Percentiles rank a stretch among this genome's conserved stretches.
Conservation (phyloP, 129 eudicot species). For the Lactuca saligna region DNA sequence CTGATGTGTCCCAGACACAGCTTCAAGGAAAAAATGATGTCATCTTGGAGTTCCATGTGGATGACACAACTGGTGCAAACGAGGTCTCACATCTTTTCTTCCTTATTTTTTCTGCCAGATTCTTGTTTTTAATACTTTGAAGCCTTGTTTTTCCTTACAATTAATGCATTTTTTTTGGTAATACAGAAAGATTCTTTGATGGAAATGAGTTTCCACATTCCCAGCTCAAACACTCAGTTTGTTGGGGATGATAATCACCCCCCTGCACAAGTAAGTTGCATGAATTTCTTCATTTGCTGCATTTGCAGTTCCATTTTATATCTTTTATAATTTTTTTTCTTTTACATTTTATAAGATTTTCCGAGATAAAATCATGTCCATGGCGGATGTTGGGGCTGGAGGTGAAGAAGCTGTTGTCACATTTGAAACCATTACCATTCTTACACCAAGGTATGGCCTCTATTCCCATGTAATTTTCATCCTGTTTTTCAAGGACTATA, state of each 20-base stretch:
- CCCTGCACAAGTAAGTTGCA: conserved; percentile 71
- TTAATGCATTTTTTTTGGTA: conserved; percentile 1
- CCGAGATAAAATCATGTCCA: conserved; percentile 69
- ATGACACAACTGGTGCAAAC: conserved; percentile 96
- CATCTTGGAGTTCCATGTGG: conserved; percentile 94
- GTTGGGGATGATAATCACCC: conserved; percentile 96
- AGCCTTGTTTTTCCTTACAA: background rate
- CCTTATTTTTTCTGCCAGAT: background rate
- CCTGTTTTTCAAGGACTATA: background rate
- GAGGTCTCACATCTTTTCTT: conserved; percentile 51
- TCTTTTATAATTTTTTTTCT: background rate
- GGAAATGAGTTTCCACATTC: conserved; percentile 96
- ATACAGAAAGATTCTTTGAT: conserved; percentile 92
- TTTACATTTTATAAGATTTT: conserved; percentile 53
- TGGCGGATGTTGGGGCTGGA: conserved; percentile 93
- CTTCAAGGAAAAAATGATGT: conserved; percentile 98
- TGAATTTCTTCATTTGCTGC: background rate
- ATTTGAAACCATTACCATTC: conserved; percentile 88
- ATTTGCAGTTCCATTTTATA: conserved; percentile 3
- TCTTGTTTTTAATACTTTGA: background rate
- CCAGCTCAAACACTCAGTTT: conserved; percentile 89
- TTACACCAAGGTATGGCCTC: conserved; percentile 79
- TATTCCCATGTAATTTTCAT: background rate
- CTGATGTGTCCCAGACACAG: conserved; percentile 92
- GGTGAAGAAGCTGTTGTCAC: conserved; percentile 96